Conservation (phyloP, 495 filamentous ascomycete species). For the Glutinoglossum americanum region DNA sequence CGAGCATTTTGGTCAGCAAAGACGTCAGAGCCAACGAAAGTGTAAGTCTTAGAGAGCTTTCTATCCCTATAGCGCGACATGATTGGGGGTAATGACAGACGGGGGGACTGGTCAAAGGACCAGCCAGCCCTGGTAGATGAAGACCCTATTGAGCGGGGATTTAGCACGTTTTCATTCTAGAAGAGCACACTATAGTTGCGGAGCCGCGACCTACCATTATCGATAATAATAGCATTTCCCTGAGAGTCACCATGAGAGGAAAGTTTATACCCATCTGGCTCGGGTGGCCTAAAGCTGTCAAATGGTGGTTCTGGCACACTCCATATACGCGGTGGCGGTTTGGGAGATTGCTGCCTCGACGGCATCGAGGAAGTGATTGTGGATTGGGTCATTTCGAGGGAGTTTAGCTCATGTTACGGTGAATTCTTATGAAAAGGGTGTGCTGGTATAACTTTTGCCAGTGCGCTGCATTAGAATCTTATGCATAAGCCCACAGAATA, state of each 20-base stretch:
- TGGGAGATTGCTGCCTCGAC: constrained; percentile 20
- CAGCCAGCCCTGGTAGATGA: constrained; percentile 79
- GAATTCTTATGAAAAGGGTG: not conserved
- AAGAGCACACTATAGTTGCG: not conserved
- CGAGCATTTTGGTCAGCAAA: constrained; percentile 83
- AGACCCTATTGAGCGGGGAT: constrained; percentile 34
- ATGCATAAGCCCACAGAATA: no score
- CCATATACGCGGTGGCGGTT: constrained; percentile 28
- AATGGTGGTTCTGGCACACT: constrained; percentile 54
- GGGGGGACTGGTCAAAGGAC: constrained; percentile 68
- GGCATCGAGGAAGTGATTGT: constrained; percentile 7
- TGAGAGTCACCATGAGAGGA: constrained; percentile 23
- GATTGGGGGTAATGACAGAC: constrained; percentile 63
- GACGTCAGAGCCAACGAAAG: constrained; percentile 77
- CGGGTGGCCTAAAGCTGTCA: constrained; percentile 44
- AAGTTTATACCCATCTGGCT: constrained; percentile 41
- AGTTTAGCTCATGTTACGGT: not conserved
- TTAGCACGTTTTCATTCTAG: not conserved
- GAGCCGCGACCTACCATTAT: constrained; percentile 50
- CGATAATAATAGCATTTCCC: constrained; percentile 74
- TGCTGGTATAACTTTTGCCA: not conserved
- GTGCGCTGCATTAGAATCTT: no score
- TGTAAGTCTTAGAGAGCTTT: constrained; percentile 71
- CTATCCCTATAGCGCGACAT: constrained; percentile 87
- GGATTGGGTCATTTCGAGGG: not conserved